A percentile compares a stretch with the other conserved stretches of the same genome.
Conservation (phyloP, 805 yeast species). For the Myxozyma sirexii region DNA sequence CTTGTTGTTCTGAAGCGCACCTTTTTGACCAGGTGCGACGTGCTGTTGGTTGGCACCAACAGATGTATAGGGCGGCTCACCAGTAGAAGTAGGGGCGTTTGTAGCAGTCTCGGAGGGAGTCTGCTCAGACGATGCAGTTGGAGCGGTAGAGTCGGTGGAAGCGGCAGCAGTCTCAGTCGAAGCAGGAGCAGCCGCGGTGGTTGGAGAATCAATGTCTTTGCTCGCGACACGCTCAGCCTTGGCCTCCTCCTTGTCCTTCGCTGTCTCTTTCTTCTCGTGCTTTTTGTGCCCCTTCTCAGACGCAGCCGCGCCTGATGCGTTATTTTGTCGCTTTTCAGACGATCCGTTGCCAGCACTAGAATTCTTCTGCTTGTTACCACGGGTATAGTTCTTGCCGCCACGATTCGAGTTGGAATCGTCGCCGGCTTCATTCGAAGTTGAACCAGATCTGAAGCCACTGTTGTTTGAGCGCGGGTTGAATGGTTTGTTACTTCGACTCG, state of each 20-base stretch:
- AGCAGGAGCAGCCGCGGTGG: neutral
- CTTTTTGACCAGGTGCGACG: constrained; percentile 5
- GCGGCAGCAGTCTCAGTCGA: neutral
- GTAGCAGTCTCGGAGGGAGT: neutral
- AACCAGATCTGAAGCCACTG: constrained; percentile 9
- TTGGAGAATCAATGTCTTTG: neutral
- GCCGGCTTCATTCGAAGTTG: constrained; percentile 5
- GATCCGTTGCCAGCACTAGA: constrained; percentile 20
- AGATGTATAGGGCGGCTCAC: constrained; percentile 3
- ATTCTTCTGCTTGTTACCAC: constrained; percentile 33
- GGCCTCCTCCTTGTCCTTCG: neutral
- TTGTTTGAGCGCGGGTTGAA: constrained; percentile 14
- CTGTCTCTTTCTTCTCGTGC: constrained; percentile 23
- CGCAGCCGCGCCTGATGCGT: constrained; percentile 11
- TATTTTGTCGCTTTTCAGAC: constrained; percentile 20
- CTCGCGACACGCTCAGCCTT: too few species aligned
- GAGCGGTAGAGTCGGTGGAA: neutral
- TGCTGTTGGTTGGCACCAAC: constrained; percentile 1
- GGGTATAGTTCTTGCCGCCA: constrained; percentile 16
- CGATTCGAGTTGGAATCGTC: constrained; percentile 8
- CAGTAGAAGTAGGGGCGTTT: constrained; percentile 2
- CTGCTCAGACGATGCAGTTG: neutral
- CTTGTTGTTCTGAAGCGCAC: constrained; percentile 7
- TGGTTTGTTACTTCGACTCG: constrained; percentile 40
- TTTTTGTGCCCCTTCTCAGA: constrained; percentile 18